A percentile compares a stretch with the other conserved stretches of the same genome.
Conservation (phyloP, 1,284 basidiomycete species). For the Pseudozyma sp. region DNA sequence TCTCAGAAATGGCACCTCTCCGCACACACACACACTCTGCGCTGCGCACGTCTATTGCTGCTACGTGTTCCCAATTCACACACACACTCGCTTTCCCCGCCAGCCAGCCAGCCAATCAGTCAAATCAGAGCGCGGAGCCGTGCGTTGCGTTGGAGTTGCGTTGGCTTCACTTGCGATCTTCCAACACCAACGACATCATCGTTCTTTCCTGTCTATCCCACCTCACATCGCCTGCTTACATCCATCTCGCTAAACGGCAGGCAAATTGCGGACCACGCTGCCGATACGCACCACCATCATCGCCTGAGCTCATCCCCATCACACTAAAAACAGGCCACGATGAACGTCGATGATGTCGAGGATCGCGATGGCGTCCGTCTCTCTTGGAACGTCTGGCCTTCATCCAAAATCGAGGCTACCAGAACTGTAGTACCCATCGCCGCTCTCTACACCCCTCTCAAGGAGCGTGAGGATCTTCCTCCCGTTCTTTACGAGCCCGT, state of each 20-base stretch:
- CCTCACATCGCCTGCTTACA: background rate
- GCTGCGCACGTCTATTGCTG: background rate
- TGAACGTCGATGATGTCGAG: constrained; percentile 69
- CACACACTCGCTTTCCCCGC: background rate
- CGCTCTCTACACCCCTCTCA: constrained; percentile 96
- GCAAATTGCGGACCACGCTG: background rate
- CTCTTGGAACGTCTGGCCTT: constrained; percentile 99
- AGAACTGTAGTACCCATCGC: constrained; percentile 97
- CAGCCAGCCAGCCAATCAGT: constrained; percentile 4
- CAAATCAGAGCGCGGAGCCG: constrained; percentile 27
- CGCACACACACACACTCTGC: background rate
- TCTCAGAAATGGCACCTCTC: background rate
- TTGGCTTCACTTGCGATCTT: constrained; percentile 20
- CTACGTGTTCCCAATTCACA: constrained; percentile 25
- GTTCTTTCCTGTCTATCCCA: too few species aligned
- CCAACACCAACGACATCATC: constrained; percentile 22
- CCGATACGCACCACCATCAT: background rate
- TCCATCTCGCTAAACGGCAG: background rate
- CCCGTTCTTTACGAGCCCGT: constrained; percentile 98
- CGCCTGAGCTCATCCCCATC: background rate
- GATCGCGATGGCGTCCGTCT: constrained; percentile 70
- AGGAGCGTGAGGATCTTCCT: constrained; percentile 92
- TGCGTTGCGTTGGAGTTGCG: constrained; percentile 15
- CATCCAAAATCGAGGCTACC: constrained; percentile 95
- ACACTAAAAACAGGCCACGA: constrained; percentile 8